Percentiles rank a stretch among this genome's conserved stretches.
Evolutionary conservation across 2,329 filamentous ascomycete genomes (phyloP).

Genomic region (Raffaelea arxii): DNA sequence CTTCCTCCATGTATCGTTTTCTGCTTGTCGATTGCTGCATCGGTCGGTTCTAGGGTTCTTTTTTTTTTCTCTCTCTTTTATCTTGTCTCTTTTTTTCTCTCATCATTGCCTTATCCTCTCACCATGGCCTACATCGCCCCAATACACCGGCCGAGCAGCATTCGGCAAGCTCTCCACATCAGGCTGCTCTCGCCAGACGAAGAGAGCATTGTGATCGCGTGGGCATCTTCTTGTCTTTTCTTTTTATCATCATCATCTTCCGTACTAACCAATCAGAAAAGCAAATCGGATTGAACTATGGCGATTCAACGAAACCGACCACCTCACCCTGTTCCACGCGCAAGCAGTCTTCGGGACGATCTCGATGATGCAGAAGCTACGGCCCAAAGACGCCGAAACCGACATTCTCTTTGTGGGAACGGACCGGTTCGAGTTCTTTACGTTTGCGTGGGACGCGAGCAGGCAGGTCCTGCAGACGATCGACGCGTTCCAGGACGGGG

Average conservation of each 20-base stretch:
- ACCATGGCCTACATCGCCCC: conserved; percentile 89
- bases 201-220: conserved; percentile 83
- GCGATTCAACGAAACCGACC: conserved; percentile 54
- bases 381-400: conserved; percentile 60
- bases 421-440: conserved; percentile 84
- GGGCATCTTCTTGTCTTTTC: conserved; percentile 29
- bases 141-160: conserved; percentile 84
- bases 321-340: conserved; percentile 55
- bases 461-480: conserved; percentile 39
- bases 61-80: neutral
- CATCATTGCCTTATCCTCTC: conserved; percentile 1
- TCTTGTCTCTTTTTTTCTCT: neutral
- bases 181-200: conserved; percentile 64
- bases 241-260: neutral
- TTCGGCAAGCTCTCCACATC: conserved; percentile 77
- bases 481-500: conserved; percentile 40
- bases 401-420: conserved; percentile 92
- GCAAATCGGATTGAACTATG: conserved; percentile 82
- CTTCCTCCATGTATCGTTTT: too few relatives aligned
- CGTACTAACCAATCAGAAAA: conserved; percentile 47
- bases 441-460: conserved; percentile 67
- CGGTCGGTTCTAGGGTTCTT: too few relatives aligned
- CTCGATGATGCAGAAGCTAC: conserved; percentile 72
- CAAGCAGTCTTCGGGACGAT: conserved; percentile 77
- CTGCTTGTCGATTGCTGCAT: too few relatives aligned